These are phyloP conservation scores for Mycena metata DNA, from an alignment of 768 basidiomycete genomes.

Conservation along the genomic window DNA sequence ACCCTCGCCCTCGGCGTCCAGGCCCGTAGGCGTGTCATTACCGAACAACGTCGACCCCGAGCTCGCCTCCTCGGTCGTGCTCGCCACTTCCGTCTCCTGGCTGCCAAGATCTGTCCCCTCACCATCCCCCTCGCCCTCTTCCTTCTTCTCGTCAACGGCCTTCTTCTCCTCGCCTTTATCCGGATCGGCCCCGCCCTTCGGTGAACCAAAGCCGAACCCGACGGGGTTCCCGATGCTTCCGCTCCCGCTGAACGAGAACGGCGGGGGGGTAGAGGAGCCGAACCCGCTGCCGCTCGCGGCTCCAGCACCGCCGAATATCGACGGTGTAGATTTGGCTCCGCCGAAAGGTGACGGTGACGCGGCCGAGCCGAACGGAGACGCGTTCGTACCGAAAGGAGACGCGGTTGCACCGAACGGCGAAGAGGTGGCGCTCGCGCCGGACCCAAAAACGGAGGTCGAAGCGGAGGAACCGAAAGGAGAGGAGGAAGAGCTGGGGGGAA, in stretches of 20 bases:
- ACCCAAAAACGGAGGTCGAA: slow-evolving; percentile 14
- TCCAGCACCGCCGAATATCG: slow-evolving; percentile 26
- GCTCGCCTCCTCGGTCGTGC: slow-evolving; percentile 15
- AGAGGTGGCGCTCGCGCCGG: slow-evolving; percentile 18
- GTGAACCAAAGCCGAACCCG: slow-evolving; percentile 69
- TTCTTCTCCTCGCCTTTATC: slow-evolving; percentile 28
- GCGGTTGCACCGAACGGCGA: slow-evolving; percentile 27
- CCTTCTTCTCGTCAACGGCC: slow-evolving; percentile 27
- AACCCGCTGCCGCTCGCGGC: slow-evolving; percentile 9
- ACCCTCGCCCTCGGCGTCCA: slow-evolving; percentile 69
- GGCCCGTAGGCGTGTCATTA: slow-evolving; percentile 38
- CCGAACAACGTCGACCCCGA: slow-evolving; percentile 33
- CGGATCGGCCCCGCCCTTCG: slow-evolving; percentile 37
- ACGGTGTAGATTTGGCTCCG: slow-evolving; percentile 28
- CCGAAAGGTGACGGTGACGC: slow-evolving; percentile 35
- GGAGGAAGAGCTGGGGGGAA: slow-evolving; percentile 30
- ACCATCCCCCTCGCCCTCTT: slow-evolving; percentile 35
- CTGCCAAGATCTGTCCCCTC: slow-evolving; percentile 34
- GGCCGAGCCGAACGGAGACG: slow-evolving; percentile 25
- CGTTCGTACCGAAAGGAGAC: slow-evolving; percentile 2
- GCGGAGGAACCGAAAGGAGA: slow-evolving; percentile 20
- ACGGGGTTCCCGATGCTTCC: slow-evolving; percentile 75
- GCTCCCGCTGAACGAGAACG: slow-evolving; percentile 37
- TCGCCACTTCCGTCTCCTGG: slow-evolving; percentile 39
- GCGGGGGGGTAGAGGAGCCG: slow-evolving; percentile 28